Conservation (phyloP, 1,139 yeast species). For the Scheffersomyces parashehatae region DNA sequence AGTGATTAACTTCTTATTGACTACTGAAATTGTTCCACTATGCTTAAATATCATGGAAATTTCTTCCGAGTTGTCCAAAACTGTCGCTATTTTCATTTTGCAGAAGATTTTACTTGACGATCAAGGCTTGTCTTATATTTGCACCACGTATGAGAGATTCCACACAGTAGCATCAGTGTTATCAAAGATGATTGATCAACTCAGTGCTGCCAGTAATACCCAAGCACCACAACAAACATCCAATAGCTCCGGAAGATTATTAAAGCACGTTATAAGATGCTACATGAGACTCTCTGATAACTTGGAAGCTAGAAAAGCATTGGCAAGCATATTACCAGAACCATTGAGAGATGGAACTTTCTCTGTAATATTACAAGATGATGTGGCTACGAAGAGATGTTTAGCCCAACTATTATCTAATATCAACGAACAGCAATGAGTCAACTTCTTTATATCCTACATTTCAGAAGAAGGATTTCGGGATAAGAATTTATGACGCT, state of each 20-base stretch:
- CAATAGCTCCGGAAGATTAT: constrained; percentile 69
- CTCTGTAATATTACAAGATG: constrained; percentile 76
- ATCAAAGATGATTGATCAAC: constrained; percentile 85
- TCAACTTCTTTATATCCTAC: neutral
- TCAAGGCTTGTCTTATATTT: constrained; percentile 84
- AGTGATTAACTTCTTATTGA: constrained; percentile 83
- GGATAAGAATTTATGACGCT: too few species aligned
- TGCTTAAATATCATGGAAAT: constrained; percentile 95
- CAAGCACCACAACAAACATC: constrained; percentile 32
- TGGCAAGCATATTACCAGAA: constrained; percentile 82
- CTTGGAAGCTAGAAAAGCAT: constrained; percentile 84
- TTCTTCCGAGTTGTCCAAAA: constrained; percentile 89
- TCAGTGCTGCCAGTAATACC: constrained; percentile 48
- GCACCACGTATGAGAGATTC: constrained; percentile 93
- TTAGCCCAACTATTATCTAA: constrained; percentile 79
- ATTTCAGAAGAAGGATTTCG: too few species aligned
- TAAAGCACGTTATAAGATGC: constrained; percentile 93
- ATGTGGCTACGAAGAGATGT: constrained; percentile 84
- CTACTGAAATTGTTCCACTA: constrained; percentile 93
- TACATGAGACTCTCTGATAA: constrained; percentile 89
- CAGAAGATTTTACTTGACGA: constrained; percentile 92
- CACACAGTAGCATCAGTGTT: constrained; percentile 91
- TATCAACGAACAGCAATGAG: constrained; percentile 43
- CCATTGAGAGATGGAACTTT: constrained; percentile 91
- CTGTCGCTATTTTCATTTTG: constrained; percentile 93